Evolutionary conservation across 2,329 filamentous ascomycete species (phyloP), one percentile per base, ranked within the genome.

Genomic region (Fusarium pseudonygamai): DNA sequence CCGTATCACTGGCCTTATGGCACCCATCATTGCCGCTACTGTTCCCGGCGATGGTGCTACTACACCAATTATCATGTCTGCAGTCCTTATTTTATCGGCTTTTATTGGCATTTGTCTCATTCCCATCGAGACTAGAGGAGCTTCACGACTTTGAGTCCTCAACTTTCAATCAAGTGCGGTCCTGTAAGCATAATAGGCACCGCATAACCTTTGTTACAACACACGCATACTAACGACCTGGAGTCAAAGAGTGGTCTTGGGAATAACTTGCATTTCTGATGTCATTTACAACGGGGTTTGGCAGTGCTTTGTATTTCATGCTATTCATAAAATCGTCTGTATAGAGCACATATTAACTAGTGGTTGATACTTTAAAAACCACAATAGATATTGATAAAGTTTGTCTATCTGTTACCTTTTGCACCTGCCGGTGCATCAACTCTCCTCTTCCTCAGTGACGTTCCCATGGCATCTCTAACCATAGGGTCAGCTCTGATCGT

Each of bases 401-500:
- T 62, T 56, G 26, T 69, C 64, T 77, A 78, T 76, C 82, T 83
- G 32, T 82, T 88, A 11, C 88, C 88, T 72, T 80, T 86, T 8
- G 91, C 91, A 6, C 91, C 91, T 22, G 86, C 85, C 3, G 91
- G 91, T 20, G 87, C 91, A 77, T 91, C 89, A 20, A 85, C 80
- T 73, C 92, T 87, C 75, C 90, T 84, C 78, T 87, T 90, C 79
- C 89, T 87, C 64, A 95, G 83, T 34, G 91, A 90, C 66, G 87
- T 88, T 30, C 90, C 91, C 75, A 97, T 86, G 2, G 95, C 95
- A 81, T 94, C 92, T 75, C 91, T 88, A 14, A 98, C 96, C 83
- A 96, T 93, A 2, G 91, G 92, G 81, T 96, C 93, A 53, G 89
- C 90, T 74, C 90, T 88, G 67, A 97, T 93, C 20, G 92, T 95